Percentiles rank a stretch among this genome's conserved stretches.
phyloP scores from a whole-genome alignment of 352 stramenopile species.

The Phytophthora constricta region DNA sequence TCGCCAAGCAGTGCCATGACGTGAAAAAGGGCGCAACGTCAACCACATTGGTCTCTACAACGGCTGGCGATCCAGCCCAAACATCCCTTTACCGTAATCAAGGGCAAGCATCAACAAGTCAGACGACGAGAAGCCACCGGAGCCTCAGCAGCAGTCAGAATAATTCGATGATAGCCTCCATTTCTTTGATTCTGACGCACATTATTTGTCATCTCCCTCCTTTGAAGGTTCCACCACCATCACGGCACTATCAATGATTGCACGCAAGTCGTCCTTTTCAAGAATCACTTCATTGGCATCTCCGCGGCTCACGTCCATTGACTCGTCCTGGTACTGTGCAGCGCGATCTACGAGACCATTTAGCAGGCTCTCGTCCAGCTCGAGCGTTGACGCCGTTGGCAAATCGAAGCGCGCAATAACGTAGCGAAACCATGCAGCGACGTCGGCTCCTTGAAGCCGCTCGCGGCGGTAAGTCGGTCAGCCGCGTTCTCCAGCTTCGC shows the following conservation, averaged over 20 bases:
- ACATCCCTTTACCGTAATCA: conserved; percentile 15
- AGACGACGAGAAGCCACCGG: background rate
- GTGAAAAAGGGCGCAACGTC: conserved; percentile 12
- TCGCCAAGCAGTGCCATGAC: conserved; percentile 39
- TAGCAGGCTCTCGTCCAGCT: conserved; percentile 63
- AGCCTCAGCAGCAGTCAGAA: no score
- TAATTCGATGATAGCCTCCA: conserved; percentile 4
- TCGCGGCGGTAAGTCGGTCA: conserved; percentile 57
- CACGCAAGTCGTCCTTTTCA: conserved; percentile 67
- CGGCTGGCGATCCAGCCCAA: conserved; percentile 26
- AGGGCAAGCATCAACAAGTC: background rate
- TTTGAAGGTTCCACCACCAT: conserved; percentile 29
- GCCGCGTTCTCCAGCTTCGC: conserved; percentile 56
- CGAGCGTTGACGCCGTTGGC: conserved; percentile 54
- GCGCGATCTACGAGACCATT: conserved; percentile 64
- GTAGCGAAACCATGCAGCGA: conserved; percentile 70
- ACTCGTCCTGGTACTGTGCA: conserved; percentile 57
- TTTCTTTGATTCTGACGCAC: conserved; percentile 17
- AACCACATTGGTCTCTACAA: conserved; percentile 34
- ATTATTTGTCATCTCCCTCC: conserved; percentile 26
- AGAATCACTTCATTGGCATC: conserved; percentile 49
- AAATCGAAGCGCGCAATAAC: conserved; percentile 66
- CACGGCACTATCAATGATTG: conserved; percentile 59
- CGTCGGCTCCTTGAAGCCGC: conserved; percentile 57
- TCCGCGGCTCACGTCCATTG: conserved; percentile 34